Evolutionary conservation across 345 rosid genomes (phyloP), one percentile per base, ranked within the genome.

Genomic region (Jatropha curcas): DNA sequence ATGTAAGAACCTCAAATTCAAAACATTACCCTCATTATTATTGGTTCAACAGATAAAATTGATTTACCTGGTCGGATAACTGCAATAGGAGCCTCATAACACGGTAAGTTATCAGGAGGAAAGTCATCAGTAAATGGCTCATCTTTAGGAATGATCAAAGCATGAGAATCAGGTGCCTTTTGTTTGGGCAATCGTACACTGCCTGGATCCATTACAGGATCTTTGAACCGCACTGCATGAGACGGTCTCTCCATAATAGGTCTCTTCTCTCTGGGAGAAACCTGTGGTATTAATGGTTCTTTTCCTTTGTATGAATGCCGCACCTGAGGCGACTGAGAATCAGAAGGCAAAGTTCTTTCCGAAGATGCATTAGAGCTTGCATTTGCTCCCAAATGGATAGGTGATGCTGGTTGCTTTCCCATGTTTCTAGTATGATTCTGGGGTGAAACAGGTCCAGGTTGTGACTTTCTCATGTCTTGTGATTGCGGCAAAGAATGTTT

Each of bases 91-190:
- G 68, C 73, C 72, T 82, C 86, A 69, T 74, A 69, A 37, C 62
- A 70, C 8, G 74, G 81, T 2, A 17, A 24, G 55, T 69, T 63
- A 56, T 68, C 34, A 22, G 52, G 72, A 37, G 72, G 76, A 70
- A 79, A 70, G 20, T 82, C 88, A 65, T 83, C 91, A 50, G 83
- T 74, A 68, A 55, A 76, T 0, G 90, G 89, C 79, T 88, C 96
- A 50, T 84, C 87, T 77, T 87, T 87, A n/a, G 88, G 88, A 45
- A 25, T 74, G 35, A 85, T 82, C 51, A 77, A 53, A 30, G 76
- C 61, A 48, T 5, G 58, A 46, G 60, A 52, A 67, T 56, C 72
- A 65, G 70, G 62, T 34, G 69, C 70, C 34, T 63, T 78, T 57
- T 78, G 70, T 69, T 37, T 73, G 39, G 72, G 68, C 8, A 57